Conservation (phyloP, 2,329 filamentous ascomycete genomes). For the Sarocladiaceae sp. region DNA sequence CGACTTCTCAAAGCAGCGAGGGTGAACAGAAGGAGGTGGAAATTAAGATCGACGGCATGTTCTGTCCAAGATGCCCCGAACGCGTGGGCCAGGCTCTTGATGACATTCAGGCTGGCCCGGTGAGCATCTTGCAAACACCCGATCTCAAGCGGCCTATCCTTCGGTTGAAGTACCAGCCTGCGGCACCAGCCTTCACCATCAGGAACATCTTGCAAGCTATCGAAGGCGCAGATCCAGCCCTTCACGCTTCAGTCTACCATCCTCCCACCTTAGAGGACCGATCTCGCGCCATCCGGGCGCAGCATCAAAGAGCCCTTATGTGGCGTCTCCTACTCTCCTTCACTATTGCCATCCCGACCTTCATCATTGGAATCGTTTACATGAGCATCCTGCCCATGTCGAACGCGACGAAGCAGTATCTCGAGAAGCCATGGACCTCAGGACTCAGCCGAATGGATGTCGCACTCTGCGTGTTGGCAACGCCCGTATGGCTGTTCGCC, state of each 20-base stretch:
- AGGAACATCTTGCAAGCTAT: slow-evolving; percentile 67
- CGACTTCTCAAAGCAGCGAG: slow-evolving; percentile 30
- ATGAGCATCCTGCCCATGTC: slow-evolving; percentile 68
- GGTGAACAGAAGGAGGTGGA: slow-evolving; percentile 46
- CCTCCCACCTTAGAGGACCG: slow-evolving; percentile 79
- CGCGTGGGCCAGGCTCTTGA: slow-evolving; percentile 48
- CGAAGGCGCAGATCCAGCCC: slow-evolving; percentile 55
- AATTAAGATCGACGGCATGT: slow-evolving; percentile 64
- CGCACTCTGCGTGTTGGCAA: slow-evolving; percentile 73
- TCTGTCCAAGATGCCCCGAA: slow-evolving; percentile 64
- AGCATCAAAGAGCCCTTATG: slow-evolving; percentile 63
- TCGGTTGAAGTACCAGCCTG: slow-evolving; percentile 63
- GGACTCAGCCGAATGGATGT: slow-evolving; percentile 74
- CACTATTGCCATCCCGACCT: slow-evolving; percentile 69
- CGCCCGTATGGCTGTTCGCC: slow-evolving; percentile 79
- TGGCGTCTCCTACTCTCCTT: slow-evolving; percentile 65
- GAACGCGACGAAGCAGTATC: slow-evolving; percentile 52
- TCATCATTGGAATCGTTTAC: slow-evolving; percentile 82
- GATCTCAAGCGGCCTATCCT: slow-evolving; percentile 60
- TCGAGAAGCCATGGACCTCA: slow-evolving; percentile 65
- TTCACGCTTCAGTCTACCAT: slow-evolving; percentile 67
- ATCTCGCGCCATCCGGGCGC: slow-evolving; percentile 63
- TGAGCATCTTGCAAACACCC: slow-evolving; percentile 49
- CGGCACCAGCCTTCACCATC: slow-evolving; percentile 64
- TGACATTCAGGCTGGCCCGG: slow-evolving; percentile 39